Evolutionary conservation across 1,139 yeast genomes (phyloP).

Genomic region (Wickerhamiella infanticola): DNA sequence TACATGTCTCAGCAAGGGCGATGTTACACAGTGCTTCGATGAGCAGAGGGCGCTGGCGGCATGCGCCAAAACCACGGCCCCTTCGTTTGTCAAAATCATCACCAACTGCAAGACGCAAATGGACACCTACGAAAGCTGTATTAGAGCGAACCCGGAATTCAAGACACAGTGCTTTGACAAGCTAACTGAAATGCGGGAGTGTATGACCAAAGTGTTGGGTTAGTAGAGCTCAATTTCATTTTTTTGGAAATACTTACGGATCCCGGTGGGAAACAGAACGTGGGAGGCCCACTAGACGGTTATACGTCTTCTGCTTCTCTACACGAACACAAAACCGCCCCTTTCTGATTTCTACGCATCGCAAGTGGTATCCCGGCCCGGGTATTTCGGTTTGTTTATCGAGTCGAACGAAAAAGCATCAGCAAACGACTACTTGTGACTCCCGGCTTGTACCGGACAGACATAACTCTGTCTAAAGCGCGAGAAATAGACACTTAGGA

Average conservation of each 20-base stretch:
- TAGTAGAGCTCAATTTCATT: no score
- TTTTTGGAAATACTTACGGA: background rate
- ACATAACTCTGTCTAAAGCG: background rate
- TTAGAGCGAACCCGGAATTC: constrained; percentile 28
- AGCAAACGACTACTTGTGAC: background rate
- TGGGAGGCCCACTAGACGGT: background rate
- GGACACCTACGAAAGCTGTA: constrained; percentile 46
- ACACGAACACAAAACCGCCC: background rate
- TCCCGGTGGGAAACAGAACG: background rate
- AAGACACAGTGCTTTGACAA: constrained; percentile 29
- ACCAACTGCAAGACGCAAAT: constrained; percentile 39
- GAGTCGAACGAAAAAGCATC: background rate
- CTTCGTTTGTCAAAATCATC: constrained; percentile 49
- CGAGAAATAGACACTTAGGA: background rate
- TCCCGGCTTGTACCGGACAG: background rate
- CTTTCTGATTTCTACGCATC: background rate
- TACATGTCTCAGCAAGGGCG: constrained; percentile 41
- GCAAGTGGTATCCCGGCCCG: background rate
- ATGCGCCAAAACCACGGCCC: constrained; percentile 46
- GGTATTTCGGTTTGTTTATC: background rate
- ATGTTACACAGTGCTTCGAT: constrained; percentile 32
- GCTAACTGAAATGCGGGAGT: constrained; percentile 25
- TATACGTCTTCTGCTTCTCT: background rate
- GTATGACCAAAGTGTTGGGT: constrained; percentile 16
- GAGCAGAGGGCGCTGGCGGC: constrained; percentile 38